Base-by-base conservation (phyloP, 1,284 basidiomycete species). In the Trametes pubescens region DNA sequence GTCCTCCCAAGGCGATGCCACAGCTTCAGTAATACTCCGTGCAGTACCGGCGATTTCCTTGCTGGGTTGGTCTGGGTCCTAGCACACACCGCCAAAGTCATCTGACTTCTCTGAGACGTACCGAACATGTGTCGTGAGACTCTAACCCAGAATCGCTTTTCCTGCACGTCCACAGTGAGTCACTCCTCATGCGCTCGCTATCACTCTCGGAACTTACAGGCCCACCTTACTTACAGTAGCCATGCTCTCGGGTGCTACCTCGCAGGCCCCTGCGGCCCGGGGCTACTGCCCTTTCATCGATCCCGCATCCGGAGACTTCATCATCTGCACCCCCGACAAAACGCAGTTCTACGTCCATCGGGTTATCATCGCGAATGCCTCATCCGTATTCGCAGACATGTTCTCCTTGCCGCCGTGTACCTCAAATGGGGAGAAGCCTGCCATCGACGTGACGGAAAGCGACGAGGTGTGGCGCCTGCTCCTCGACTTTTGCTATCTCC, bases 301-400 rank as follows among this genome's bases (percentile, higher is more conserved):
- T 66, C 72, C 73, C 65, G 71, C 67, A 74, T 76, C 72, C 8
- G 18, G 40, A 43, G 40, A n/a, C 40, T 4, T n/a, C 40, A 43
- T 43, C 40, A 65, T 72, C 66, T 71, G 70, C 62, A 65, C 74
- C 59, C 71, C 71, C 18, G 64, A 70, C n/a, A 34, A 34, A 18
- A 29, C 47, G 4, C 37, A 60, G 66, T 69, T 71, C 57, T 48
- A 62, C 37, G 59, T 65, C 16, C 40, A 65, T 48, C 53, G 54
- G 29, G n/a, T 37, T 8, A 61, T 66, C 51, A 51, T 70, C 21
- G 47, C 57, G 5, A 48, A 64, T 18, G 57, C 73, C 57, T 74
- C 74, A 67, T 64, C 73, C 59, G 74, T 71, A 32, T 74, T 73
- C 37, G 53, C 69, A 29, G 68, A 66, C 13, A 64, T 67, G 34